Evolutionary conservation across 2,329 filamentous ascomycete genomes (phyloP).

Genomic region (Fusarium sacchari): DNA sequence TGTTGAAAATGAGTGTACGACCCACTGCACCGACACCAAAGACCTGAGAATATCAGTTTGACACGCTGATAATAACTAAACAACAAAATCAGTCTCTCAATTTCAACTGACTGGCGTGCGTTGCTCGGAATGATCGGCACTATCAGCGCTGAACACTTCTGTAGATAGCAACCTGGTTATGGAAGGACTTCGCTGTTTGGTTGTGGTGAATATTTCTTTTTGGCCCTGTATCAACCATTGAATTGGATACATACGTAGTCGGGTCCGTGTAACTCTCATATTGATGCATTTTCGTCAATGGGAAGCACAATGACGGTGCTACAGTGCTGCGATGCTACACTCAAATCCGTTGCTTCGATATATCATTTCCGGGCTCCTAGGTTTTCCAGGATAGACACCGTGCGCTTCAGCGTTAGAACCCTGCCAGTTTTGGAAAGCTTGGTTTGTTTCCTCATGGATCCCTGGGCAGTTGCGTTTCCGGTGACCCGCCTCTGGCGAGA

Average conservation of each 20-base stretch:
- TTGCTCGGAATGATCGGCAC: not conserved
- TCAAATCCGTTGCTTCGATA: constrained; percentile 20
- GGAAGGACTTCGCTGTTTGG: not conserved
- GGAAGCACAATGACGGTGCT: constrained; percentile 31
- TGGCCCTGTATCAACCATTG: not conserved
- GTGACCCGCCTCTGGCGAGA: constrained; percentile 39
- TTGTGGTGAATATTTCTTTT: not conserved
- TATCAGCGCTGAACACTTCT: not conserved
- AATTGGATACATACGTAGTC: no score
- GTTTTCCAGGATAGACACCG: not conserved
- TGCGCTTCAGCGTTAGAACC: constrained; percentile 15
- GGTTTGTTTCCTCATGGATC: constrained; percentile 20
- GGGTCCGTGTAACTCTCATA: constrained; percentile 26
- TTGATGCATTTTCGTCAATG: constrained; percentile 29
- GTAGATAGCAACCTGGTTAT: not conserved
- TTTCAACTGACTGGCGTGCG: not conserved
- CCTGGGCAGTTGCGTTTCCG: constrained; percentile 36
- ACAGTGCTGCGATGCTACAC: constrained; percentile 13
- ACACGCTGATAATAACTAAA: not conserved
- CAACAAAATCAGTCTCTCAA: not conserved
- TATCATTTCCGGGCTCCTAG: constrained; percentile 18
- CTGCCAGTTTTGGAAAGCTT: constrained; percentile 36
- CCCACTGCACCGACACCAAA: not conserved
- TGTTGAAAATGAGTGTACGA: constrained; percentile 15
- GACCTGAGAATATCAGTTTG: not conserved